These are phyloP conservation scores for Penicillium vulpinum DNA, from an alignment of 2,329 filamentous ascomycete species.

Conservation along the genomic window DNA sequence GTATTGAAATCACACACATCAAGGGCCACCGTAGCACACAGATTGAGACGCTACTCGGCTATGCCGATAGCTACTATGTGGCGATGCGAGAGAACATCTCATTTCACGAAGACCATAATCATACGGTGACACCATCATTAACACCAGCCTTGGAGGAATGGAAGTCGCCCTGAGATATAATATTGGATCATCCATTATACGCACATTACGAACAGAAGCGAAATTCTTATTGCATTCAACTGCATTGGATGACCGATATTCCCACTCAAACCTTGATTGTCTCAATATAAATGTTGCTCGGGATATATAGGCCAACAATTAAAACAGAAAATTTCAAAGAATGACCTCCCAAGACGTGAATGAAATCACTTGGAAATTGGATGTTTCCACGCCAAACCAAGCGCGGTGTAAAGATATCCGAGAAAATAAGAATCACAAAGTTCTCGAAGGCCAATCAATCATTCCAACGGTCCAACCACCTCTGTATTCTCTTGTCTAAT, in stretches of 20 bases:
- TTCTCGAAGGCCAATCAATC: constrained; percentile 43
- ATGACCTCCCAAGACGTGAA: background rate
- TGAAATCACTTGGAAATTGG: background rate
- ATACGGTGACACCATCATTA: constrained; percentile 17
- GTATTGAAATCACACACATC: constrained; percentile 77
- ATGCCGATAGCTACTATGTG: constrained; percentile 93
- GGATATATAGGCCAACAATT: background rate
- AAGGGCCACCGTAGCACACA: constrained; percentile 80
- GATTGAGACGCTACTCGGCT: constrained; percentile 78
- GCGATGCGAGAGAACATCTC: constrained; percentile 85
- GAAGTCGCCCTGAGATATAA: constrained; percentile 13
- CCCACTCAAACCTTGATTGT: background rate
- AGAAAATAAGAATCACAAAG: background rate
- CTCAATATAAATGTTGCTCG: background rate
- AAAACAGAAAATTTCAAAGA: background rate
- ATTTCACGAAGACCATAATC: constrained; percentile 44
- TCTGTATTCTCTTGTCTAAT: constrained; percentile 53
- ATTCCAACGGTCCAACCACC: constrained; percentile 60
- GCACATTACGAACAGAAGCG: constrained; percentile 1
- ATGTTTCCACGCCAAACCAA: background rate
- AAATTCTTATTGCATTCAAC: constrained; percentile 2
- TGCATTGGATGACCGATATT: background rate
- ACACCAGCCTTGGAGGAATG: constrained; percentile 30
- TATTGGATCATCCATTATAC: background rate
- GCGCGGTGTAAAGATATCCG: background rate